Conservation (phyloP, 2,329 filamentous ascomycete genomes). For the Fusarium newnesense region DNA sequence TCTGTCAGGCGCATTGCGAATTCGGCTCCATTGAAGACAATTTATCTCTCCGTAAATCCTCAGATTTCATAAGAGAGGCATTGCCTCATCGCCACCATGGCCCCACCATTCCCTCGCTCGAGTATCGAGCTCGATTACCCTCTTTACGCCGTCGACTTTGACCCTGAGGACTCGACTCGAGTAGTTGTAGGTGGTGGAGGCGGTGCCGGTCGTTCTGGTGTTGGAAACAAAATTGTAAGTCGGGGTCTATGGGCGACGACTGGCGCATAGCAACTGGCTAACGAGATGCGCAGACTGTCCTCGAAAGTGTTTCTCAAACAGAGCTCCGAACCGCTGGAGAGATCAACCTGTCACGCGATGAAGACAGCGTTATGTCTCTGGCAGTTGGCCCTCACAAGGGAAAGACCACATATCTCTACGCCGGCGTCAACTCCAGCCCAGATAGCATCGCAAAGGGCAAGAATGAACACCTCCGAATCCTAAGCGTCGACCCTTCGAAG, state of each 20-base stretch:
- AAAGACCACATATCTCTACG: slow-evolving; percentile 67
- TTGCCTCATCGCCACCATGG: slow-evolving; percentile 46
- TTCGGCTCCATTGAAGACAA: background rate
- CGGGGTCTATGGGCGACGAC: background rate
- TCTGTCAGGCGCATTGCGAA: slow-evolving; percentile 6
- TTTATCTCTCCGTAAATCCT: background rate
- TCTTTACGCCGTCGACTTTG: slow-evolving; percentile 88
- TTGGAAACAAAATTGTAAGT: slow-evolving; percentile 86
- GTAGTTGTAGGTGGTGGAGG: slow-evolving; percentile 89
- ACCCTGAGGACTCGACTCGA: slow-evolving; percentile 78
- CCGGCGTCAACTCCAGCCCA: slow-evolving; percentile 85
- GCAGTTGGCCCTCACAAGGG: slow-evolving; percentile 72
- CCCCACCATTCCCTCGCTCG: slow-evolving; percentile 58
- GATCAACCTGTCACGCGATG: slow-evolving; percentile 80
- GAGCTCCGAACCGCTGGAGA: slow-evolving; percentile 75
- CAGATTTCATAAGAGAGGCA: slow-evolving; percentile 10
- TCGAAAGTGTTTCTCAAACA: slow-evolving; percentile 74
- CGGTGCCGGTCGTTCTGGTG: slow-evolving; percentile 81
- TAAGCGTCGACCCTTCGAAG: slow-evolving; percentile 65
- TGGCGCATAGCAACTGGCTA: background rate
- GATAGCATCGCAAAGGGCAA: slow-evolving; percentile 77
- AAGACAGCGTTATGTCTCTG: slow-evolving; percentile 89
- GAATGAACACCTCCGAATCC: slow-evolving; percentile 86
- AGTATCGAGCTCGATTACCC: slow-evolving; percentile 82
- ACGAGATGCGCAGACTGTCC: slow-evolving; percentile 65